A percentile compares a stretch with the other conserved stretches of the same genome.
These are phyloP conservation scores for Nigrospora osmanthi DNA, from an alignment of 2,329 filamentous ascomycete species.

Conservation along the genomic window DNA sequence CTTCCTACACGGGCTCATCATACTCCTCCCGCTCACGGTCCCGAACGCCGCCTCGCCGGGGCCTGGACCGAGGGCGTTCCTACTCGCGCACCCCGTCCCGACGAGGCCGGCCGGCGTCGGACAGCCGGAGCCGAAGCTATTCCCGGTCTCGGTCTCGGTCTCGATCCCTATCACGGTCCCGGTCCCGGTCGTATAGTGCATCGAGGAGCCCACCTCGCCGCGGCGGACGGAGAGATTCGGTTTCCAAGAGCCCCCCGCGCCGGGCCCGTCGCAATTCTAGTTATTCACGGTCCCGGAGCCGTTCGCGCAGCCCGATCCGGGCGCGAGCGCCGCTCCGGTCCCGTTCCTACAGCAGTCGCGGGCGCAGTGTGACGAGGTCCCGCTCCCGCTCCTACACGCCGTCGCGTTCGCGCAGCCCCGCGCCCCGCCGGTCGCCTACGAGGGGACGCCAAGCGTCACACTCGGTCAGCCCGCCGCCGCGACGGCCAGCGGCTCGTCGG, in stretches of 20 bases:
- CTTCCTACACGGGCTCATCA: slow-evolving; percentile 60
- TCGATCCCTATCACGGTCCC: slow-evolving; percentile 26
- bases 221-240: slow-evolving; percentile 13
- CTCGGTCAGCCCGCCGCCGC: slow-evolving; percentile 11
- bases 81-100: slow-evolving; percentile 23
- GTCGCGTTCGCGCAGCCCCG: slow-evolving; percentile 9
- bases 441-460: slow-evolving; percentile 10
- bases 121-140: slow-evolving; percentile 20
- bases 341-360: slow-evolving; percentile 7
- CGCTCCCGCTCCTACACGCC: slow-evolving; percentile 8
- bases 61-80: slow-evolving; percentile 27
- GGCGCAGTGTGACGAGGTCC: slow-evolving; percentile 8
- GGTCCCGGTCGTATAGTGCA: slow-evolving; percentile 20
- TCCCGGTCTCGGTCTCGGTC: slow-evolving; percentile 30
- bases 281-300: slow-evolving; percentile 18
- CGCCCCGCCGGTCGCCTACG: slow-evolving; percentile 7
- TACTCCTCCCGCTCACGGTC: slow-evolving; percentile 47
- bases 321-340: slow-evolving; percentile 4
- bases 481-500: neutral
- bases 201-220: slow-evolving; percentile 19
- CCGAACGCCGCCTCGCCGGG: slow-evolving; percentile 27
- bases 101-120: slow-evolving; percentile 20
- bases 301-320: slow-evolving; percentile 7
- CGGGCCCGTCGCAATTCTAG: slow-evolving; percentile 10
- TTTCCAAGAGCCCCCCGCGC: slow-evolving; percentile 14